phyloP scores from a whole-genome alignment of 1,284 basidiomycete genomes.

The Porogramme epimiltina region DNA sequence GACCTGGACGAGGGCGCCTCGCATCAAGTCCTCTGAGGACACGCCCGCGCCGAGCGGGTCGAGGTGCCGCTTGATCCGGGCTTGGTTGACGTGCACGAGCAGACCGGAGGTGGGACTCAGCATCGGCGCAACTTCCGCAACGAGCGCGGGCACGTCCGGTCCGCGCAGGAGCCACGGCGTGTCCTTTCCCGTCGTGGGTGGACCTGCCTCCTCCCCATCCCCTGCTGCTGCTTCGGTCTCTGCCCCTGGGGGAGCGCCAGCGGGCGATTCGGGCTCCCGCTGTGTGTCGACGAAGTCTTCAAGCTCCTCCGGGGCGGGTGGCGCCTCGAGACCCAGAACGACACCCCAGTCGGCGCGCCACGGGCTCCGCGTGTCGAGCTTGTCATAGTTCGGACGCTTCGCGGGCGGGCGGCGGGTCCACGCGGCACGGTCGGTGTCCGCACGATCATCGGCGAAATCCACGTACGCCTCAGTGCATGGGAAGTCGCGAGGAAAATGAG shows the following conservation, averaged over 20 bases:
- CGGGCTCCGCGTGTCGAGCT: conserved; percentile 67
- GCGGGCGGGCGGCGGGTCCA: conserved; percentile 86
- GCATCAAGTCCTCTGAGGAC: conserved; percentile 48
- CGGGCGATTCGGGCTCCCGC: background rate
- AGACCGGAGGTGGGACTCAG: conserved; percentile 47
- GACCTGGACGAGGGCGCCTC: conserved; percentile 66
- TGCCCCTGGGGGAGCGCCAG: background rate
- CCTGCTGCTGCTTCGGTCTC: too few relatives aligned
- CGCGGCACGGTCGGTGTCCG: conserved; percentile 50
- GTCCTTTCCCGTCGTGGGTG: background rate
- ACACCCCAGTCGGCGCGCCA: conserved; percentile 78
- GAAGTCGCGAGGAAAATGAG: conserved; percentile 84
- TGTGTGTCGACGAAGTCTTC: conserved; percentile 56
- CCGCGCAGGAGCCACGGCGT: conserved; percentile 69
- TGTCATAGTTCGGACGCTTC: conserved; percentile 75
- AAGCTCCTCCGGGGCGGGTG: conserved; percentile 22
- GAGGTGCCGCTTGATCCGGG: conserved; percentile 57
- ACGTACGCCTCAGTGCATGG: conserved; percentile 59
- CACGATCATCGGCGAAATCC: conserved; percentile 48
- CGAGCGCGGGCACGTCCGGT: conserved; percentile 42
- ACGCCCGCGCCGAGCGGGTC: conserved; percentile 36
- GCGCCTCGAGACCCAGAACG: conserved; percentile 53
- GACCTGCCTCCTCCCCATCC: background rate
- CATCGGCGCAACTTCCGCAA: conserved; percentile 44
- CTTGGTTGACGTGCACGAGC: conserved; percentile 55